Base-by-base conservation (phyloP, 345 rosid genomes). In the Lumnitzera littorea region DNA sequence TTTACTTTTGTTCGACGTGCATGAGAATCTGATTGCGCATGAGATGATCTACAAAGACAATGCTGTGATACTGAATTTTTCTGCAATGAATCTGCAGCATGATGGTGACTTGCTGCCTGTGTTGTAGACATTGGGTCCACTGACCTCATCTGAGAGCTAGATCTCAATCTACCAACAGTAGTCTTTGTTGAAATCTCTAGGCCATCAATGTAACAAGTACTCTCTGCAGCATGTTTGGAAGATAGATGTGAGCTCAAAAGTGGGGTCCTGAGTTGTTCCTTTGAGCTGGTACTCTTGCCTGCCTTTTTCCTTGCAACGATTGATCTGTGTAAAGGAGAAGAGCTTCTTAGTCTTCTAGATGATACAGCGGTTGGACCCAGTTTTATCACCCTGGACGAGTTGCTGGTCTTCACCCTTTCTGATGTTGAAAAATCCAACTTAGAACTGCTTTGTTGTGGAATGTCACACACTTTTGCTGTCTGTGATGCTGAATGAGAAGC, bases 271-370 rank as follows among this genome's bases (percentile, higher is more conserved):
- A 57, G 67, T 57, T 15, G 74, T 50, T 80, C 84, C 58, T 70
- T 74, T 48, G 70, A 66, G 71, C 62, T 56, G 53, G 78, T 78
- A 71, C 55, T 74, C 77, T 74, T 83, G 64, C 80, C 69, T 27
- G 65, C 66, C 74, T 76, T 71, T 62, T 62, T 62, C 62, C 80
- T 36, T 9, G 7, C 74, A 61, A 78, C 78, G 76, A 84, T 76
- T 64, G 77, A 77, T 46, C 85, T 74, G 61, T 76, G 81, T 58
- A 85, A 85, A 60, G 96, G 92, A 14, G 90, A 80, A 24, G 76
- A 74, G 73, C 85, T 82, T 72, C 89, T 81, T 56, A 53, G 69
- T 63, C 73, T 86, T 65, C 82, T 88, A 58, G 79, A 25, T 61
- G 63, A 67, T 58, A 24, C 71, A 62, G 68, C 79, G 52, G 57